Conservation (phyloP, 108 stramenopile genomes). For the Cyclotella baltica region DNA sequence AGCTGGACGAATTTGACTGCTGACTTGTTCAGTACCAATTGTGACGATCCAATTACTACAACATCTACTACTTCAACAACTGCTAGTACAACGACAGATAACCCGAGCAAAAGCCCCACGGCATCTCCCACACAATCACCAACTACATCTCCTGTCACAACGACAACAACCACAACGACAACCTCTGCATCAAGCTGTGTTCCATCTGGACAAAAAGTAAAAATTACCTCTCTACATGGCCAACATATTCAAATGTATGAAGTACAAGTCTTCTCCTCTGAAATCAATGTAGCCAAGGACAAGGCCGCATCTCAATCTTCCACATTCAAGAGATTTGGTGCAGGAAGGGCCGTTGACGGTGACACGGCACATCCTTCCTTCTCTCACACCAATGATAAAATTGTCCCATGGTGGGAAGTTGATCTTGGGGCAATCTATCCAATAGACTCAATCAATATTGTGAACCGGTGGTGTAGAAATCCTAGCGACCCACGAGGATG, state of each 20-base stretch:
- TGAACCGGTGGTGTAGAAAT: neutral
- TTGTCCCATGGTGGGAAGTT: neutral
- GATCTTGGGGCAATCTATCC: neutral
- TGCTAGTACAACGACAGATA: conserved; percentile 1
- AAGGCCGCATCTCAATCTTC: neutral
- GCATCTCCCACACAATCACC: neutral
- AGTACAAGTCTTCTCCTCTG: neutral
- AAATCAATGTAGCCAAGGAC: neutral
- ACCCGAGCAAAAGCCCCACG: neutral
- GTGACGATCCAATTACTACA: conserved; percentile 10
- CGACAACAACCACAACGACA: neutral
- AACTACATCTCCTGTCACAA: neutral
- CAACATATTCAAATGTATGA: too few species aligned
- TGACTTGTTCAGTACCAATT: conserved; percentile 20
- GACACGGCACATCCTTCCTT: too few species aligned
- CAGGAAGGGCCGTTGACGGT: neutral
- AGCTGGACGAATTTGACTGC: conserved; percentile 13
- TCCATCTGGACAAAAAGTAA: neutral
- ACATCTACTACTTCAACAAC: neutral
- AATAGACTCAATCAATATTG: neutral
- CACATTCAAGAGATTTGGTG: neutral
- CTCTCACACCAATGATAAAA: neutral
- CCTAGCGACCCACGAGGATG: neutral
- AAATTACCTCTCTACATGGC: neutral
- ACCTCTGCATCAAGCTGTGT: neutral